Conservation (phyloP, 305 asterid genomes). For the Rubia occidens region DNA sequence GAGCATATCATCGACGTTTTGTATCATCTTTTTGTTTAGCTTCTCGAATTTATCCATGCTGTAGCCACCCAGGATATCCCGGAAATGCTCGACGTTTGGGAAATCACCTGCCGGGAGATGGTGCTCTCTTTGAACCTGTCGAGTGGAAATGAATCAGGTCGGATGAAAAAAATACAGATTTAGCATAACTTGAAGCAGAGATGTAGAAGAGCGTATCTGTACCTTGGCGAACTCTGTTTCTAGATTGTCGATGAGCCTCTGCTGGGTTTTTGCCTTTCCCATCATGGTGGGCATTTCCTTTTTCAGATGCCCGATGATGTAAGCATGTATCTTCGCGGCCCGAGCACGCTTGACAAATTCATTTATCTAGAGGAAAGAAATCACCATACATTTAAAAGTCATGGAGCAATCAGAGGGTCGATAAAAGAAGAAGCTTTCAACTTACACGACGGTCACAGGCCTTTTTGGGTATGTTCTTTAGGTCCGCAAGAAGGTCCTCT, state of each 20-base stretch:
- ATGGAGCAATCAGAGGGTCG: neutral
- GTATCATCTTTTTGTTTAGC: constrained; percentile 77
- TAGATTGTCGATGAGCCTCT: constrained; percentile 68
- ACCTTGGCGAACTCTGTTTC: constrained; percentile 73
- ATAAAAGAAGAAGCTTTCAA: constrained; percentile 11
- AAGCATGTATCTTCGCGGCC: constrained; percentile 90
- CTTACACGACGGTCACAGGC: constrained; percentile 96
- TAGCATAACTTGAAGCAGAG: neutral
- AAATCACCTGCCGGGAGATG: constrained; percentile 91
- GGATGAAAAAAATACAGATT: neutral
- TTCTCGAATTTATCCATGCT: constrained; percentile 75
- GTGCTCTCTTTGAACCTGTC: constrained; percentile 74
- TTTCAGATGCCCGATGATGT: constrained; percentile 67
- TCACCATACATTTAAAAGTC: neutral
- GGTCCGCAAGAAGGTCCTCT: constrained; percentile 70
- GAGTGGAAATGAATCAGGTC: neutral
- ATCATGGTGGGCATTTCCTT: constrained; percentile 95
- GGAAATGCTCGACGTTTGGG: constrained; percentile 70
- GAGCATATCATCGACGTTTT: constrained; percentile 81
- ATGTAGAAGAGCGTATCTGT: constrained; percentile 9
- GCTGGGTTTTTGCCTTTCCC: constrained; percentile 93
- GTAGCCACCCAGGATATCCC: constrained; percentile 54
- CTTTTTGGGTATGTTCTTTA: constrained; percentile 79
- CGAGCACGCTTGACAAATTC: constrained; percentile 93
- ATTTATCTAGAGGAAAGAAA: constrained; percentile 46